Percentiles rank a stretch among this genome's conserved stretches.
Conservation (phyloP, 257 asterid genomes). For the Solanum piurae region DNA sequence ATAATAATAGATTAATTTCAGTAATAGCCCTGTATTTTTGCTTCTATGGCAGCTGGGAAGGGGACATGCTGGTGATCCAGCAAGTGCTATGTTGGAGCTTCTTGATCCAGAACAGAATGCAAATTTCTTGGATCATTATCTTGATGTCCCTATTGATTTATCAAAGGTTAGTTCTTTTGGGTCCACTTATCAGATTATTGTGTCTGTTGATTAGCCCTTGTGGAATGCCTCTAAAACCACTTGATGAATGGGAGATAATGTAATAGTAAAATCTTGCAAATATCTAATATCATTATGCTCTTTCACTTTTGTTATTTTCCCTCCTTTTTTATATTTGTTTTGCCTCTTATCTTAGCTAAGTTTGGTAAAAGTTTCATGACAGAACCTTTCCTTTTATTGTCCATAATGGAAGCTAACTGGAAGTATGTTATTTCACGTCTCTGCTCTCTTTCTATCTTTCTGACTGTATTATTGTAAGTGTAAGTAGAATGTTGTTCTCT, state of each 20-base stretch:
- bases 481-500: neutral
- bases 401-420: neutral
- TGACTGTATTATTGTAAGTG: neutral
- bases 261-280: neutral
- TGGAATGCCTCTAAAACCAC: neutral
- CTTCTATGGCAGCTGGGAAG: constrained; percentile 71
- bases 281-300: neutral
- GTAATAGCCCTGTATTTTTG: neutral
- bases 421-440: neutral
- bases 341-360: neutral
- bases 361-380: neutral
- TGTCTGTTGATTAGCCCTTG: neutral
- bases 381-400: neutral
- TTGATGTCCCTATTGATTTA: constrained; percentile 92
- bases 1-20: neutral
- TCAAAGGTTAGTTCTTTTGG: constrained; percentile 65
- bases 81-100: constrained; percentile 99
- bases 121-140: constrained; percentile 96
- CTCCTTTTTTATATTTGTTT: neutral
- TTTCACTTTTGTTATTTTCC: neutral
- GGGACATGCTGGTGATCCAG: constrained; percentile 99
- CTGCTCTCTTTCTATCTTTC: neutral
- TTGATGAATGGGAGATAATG: neutral
- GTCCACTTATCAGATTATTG: neutral
- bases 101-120: constrained; percentile 99